These are phyloP conservation scores for Halophytophthora polymorphica DNA, from an alignment of 352 stramenopile species.

Conservation along the genomic window DNA sequence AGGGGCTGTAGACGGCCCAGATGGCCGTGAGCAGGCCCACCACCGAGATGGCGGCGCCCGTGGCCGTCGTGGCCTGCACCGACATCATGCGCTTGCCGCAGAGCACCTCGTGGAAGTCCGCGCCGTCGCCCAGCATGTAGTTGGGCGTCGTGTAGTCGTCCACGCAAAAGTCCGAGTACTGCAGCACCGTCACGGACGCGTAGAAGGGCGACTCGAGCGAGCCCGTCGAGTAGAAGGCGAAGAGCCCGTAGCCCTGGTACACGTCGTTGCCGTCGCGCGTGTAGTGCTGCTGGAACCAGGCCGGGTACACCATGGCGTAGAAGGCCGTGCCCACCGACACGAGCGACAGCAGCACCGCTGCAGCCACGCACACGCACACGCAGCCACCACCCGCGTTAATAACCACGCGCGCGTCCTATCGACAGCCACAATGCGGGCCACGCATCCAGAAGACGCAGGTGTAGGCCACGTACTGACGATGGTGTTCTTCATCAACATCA, in stretches of 20 bases:
- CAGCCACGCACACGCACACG: constrained; percentile 1
- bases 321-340: constrained; percentile 70
- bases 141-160: constrained; percentile 50
- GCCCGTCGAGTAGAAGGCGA: constrained; percentile 80
- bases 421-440: not conserved
- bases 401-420: not conserved
- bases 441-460: not conserved
- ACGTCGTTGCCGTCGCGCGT: constrained; percentile 64
- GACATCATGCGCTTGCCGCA: constrained; percentile 73
- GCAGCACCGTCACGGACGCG: constrained; percentile 69
- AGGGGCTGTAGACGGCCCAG: constrained; percentile 71
- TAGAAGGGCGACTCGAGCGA: constrained; percentile 74
- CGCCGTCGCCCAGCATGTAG: constrained; percentile 80
- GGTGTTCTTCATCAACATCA: constrained; percentile 72
- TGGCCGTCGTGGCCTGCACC: constrained; percentile 60
- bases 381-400: not conserved
- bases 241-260: constrained; percentile 79
- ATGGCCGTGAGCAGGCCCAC: constrained; percentile 65
- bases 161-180: constrained; percentile 76
- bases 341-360: constrained; percentile 78
- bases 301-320: constrained; percentile 77
- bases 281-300: constrained; percentile 87
- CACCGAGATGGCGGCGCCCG: constrained; percentile 55
- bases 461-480: constrained; percentile 57
- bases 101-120: constrained; percentile 65